phyloP scores from a whole-genome alignment of 1,139 yeast genomes.

The Suhomyces anneliseae region DNA sequence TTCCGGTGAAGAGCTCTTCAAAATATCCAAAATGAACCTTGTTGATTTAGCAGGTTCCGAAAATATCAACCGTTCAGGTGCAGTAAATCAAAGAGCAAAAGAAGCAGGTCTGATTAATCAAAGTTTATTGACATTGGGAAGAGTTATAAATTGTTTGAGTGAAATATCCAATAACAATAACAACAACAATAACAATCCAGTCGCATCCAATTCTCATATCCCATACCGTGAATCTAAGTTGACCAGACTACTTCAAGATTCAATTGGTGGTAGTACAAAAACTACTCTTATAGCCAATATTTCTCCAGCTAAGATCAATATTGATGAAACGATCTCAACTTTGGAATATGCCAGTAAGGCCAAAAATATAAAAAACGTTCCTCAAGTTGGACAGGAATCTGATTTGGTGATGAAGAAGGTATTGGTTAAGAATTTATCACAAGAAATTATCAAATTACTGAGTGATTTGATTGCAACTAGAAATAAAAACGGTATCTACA shows the following conservation, averaged over 20 bases:
- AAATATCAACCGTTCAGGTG: slow-evolving; percentile 77
- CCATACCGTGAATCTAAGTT: slow-evolving; percentile 87
- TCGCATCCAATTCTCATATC: slow-evolving; percentile 45
- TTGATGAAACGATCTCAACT: slow-evolving; percentile 81
- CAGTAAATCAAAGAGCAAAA: slow-evolving; percentile 72
- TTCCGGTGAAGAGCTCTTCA: slow-evolving; percentile 33
- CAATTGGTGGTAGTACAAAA: slow-evolving; percentile 79
- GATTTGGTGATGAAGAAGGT: slow-evolving; percentile 57
- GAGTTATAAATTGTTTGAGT: slow-evolving; percentile 73
- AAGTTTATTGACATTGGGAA: slow-evolving; percentile 75
- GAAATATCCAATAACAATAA: slow-evolving; percentile 24
- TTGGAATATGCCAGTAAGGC: slow-evolving; percentile 85
- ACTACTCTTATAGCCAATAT: slow-evolving; percentile 81
- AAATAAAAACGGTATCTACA: slow-evolving; percentile 57
- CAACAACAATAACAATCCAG: not conserved
- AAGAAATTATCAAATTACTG: slow-evolving; percentile 55
- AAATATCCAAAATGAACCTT: slow-evolving; percentile 67
- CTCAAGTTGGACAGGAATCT: slow-evolving; percentile 57
- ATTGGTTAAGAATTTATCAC: slow-evolving; percentile 55
- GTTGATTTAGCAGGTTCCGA: slow-evolving; percentile 92
- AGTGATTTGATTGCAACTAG: slow-evolving; percentile 64
- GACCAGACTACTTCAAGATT: slow-evolving; percentile 76
- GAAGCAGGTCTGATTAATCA: slow-evolving; percentile 91
- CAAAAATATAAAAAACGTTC: slow-evolving; percentile 71
- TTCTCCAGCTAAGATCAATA: slow-evolving; percentile 71